A percentile compares a stretch with the other conserved stretches of the same genome.
These are phyloP conservation scores for Cutaneotrichosporon sp. DNA, from an alignment of 1,284 basidiomycete species.

Conservation along the genomic window DNA sequence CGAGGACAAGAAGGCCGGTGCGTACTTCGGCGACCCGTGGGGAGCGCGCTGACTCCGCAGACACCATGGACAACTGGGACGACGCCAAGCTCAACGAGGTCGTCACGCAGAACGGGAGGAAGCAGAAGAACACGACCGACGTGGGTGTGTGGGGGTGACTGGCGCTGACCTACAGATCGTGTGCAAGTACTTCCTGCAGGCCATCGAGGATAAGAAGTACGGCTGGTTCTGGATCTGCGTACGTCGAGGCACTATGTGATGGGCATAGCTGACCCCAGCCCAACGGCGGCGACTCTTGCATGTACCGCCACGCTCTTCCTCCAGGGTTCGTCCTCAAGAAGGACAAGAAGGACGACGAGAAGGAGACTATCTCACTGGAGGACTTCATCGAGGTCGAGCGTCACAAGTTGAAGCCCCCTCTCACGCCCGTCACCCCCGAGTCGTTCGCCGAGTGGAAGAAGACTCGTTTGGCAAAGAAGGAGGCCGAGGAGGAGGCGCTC, in stretches of 20 bases:
- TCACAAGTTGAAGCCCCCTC: constrained; percentile 86
- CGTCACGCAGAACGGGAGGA: constrained; percentile 83
- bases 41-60: constrained; percentile 52
- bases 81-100: constrained; percentile 87
- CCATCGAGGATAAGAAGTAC: constrained; percentile 89
- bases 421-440: constrained; percentile 96
- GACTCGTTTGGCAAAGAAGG: constrained; percentile 88
- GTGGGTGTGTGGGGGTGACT: constrained; percentile 56
- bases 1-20: constrained; percentile 64
- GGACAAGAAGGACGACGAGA: constrained; percentile 77
- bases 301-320: constrained; percentile 93
- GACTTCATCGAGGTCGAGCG: constrained; percentile 98
- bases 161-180: constrained; percentile 67
- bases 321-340: constrained; percentile 94
- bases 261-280: constrained; percentile 33
- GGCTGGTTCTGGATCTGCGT: constrained; percentile 58
- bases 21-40: constrained; percentile 56
- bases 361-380: constrained; percentile 86
- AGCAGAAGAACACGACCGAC: constrained; percentile 89
- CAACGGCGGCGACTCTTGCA: constrained; percentile 68
- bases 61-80: constrained; percentile 99
- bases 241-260: constrained; percentile 16
- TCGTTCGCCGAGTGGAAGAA: constrained; percentile 94
- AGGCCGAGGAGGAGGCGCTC: constrained; percentile 76
- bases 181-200: constrained; percentile 96